Conservation (phyloP, 2,329 filamentous ascomycete species). For the Epicoccum sorghinum region DNA sequence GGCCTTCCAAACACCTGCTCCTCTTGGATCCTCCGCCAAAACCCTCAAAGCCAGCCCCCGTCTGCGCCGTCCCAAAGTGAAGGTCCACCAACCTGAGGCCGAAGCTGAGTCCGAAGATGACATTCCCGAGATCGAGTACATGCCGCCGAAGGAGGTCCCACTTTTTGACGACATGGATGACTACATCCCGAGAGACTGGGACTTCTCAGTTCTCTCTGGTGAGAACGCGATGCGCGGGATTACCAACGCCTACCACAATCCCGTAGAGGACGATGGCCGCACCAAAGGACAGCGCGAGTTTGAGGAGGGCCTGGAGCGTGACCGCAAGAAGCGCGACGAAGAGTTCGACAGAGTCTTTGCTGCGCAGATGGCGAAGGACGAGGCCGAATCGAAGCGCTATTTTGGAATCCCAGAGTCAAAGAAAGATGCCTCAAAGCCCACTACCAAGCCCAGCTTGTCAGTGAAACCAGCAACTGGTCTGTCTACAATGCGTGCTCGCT, state of each 20-base stretch:
- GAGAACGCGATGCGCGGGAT: constrained; percentile 60
- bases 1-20: constrained; percentile 69
- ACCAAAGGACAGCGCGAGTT: constrained; percentile 65
- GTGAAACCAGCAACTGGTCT: constrained; percentile 40
- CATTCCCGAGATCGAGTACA: constrained; percentile 86
- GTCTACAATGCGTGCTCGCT: constrained; percentile 60
- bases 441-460: background rate
- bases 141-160: constrained; percentile 72
- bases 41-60: constrained; percentile 70
- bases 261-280: constrained; percentile 71
- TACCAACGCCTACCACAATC: constrained; percentile 57
- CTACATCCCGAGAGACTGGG: constrained; percentile 60
- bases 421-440: constrained; percentile 36
- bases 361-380: constrained; percentile 60
- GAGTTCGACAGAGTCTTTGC: constrained; percentile 71
- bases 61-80: constrained; percentile 60
- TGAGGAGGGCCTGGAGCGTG: constrained; percentile 52
- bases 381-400: constrained; percentile 53
- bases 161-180: constrained; percentile 73
- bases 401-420: constrained; percentile 35
- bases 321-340: constrained; percentile 65
- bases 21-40: constrained; percentile 64
- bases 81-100: constrained; percentile 66
- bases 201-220: constrained; percentile 59
- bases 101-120: constrained; percentile 59